phyloP scores from a whole-genome alignment of 139 green algal species.

The Yamagishiella unicocca region DNA sequence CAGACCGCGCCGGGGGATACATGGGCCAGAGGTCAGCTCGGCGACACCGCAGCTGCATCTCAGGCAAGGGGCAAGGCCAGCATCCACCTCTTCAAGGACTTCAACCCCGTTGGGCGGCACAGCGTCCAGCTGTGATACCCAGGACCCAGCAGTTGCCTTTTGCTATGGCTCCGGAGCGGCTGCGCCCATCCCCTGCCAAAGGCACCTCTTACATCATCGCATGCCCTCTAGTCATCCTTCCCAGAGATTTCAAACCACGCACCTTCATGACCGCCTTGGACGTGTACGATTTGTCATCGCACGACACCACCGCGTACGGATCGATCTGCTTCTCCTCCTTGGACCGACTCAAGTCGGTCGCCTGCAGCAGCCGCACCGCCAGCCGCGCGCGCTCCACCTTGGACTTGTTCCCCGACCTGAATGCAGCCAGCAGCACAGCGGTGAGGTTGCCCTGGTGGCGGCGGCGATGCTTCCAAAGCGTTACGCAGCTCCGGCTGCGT shows the following conservation, averaged over 20 bases:
- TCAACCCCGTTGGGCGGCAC: too few relatives aligned
- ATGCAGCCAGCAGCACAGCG: background rate
- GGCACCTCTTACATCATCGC: too few relatives aligned
- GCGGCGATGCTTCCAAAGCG: background rate
- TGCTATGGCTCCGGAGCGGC: too few relatives aligned
- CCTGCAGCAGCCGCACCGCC: slow-evolving; percentile 58
- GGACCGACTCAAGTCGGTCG: background rate
- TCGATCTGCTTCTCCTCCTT: slow-evolving; percentile 41
- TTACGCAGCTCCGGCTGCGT: too few relatives aligned
- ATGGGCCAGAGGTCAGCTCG: background rate
- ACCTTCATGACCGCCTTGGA: slow-evolving; percentile 46
- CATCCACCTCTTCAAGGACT: too few relatives aligned
- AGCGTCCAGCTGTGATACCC: too few relatives aligned
- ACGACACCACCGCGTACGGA: slow-evolving; percentile 54
- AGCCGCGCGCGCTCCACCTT: slow-evolving; percentile 44
- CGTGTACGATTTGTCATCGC: slow-evolving; percentile 12
- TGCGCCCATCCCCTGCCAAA: too few relatives aligned
- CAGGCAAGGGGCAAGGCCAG: too few relatives aligned
- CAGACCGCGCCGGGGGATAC: background rate
- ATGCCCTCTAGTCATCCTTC: too few relatives aligned
- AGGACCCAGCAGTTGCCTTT: too few relatives aligned
- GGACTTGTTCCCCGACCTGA: slow-evolving; percentile 56
- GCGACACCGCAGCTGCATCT: too few relatives aligned
- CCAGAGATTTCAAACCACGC: too few relatives aligned
- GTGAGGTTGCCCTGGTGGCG: background rate